Conservation (phyloP, 1,139 yeast species). For the Hansenula lynferdii region DNA sequence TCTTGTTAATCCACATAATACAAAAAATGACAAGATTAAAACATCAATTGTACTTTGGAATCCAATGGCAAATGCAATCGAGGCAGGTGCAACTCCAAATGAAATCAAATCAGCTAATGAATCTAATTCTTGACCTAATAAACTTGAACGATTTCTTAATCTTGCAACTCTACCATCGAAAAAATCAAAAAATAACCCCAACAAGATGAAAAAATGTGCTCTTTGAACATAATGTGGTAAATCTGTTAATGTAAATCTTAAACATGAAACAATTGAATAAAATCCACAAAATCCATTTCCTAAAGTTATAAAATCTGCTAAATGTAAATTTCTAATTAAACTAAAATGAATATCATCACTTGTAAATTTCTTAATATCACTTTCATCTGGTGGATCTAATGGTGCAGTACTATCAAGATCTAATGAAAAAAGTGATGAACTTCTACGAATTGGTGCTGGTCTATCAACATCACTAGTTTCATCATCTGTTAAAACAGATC, state of each 20-base stretch:
- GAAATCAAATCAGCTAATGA: conserved; percentile 92
- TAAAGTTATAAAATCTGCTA: conserved; percentile 94
- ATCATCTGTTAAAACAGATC: conserved; percentile 5
- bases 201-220: conserved; percentile 81
- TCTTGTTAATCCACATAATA: conserved; percentile 88
- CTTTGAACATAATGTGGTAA: conserved; percentile 71
- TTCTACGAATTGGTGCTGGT: conserved; percentile 26
- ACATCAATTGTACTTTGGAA: conserved; percentile 81
- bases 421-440: conserved; percentile 35
- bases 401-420: conserved; percentile 27
- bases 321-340: conserved; percentile 72
- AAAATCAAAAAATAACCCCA: conserved; percentile 92
- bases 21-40: conserved; percentile 74
- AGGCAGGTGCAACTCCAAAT: conserved; percentile 91
- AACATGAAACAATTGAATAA: conserved; percentile 80
- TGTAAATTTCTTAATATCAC: conserved; percentile 73
- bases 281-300: conserved; percentile 90
- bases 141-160: conserved; percentile 82
- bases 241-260: conserved; percentile 70
- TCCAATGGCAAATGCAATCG: conserved; percentile 89
- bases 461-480: conserved; percentile 10
- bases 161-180: conserved; percentile 97
- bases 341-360: conserved; percentile 77
- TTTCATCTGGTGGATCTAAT: conserved; percentile 57
- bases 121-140: conserved; percentile 97